A percentile compares a stretch with the other conserved stretches of the same genome.
phyloP scores from a whole-genome alignment of 2,329 filamentous ascomycete species.

The Neonectria sp. region DNA sequence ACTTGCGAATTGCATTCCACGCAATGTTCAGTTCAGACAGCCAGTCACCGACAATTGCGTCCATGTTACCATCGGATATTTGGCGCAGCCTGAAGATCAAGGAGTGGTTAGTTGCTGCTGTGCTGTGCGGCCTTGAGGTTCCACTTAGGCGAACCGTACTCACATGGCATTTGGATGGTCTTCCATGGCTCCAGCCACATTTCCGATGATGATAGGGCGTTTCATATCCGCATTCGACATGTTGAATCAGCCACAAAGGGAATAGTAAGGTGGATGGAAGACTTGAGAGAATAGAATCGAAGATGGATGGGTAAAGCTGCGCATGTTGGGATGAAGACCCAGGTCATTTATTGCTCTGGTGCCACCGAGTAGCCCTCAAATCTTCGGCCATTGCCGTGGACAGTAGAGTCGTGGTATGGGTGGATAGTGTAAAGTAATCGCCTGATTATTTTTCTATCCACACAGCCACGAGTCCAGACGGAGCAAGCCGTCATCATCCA shows the following conservation, averaged over 20 bases:
- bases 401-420: too few species aligned
- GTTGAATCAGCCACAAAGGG: neutral
- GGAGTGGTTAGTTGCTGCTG: too few species aligned
- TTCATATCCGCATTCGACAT: conserved; percentile 3
- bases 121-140: too few species aligned
- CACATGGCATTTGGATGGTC: conserved; percentile 25
- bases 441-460: too few species aligned
- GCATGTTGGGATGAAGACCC: too few species aligned
- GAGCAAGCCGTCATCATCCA: too few species aligned
- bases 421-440: too few species aligned
- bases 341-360: too few species aligned
- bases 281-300: neutral
- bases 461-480: too few species aligned
- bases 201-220: conserved; percentile 25
- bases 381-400: too few species aligned
- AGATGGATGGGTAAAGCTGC: neutral
- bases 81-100: conserved; percentile 8
- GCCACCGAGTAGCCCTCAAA: too few species aligned
- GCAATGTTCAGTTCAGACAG: conserved; percentile 23
- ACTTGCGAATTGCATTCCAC: conserved; percentile 21
- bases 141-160: neutral
- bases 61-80: conserved; percentile 12
- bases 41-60: conserved; percentile 22
- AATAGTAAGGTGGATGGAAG: neutral
- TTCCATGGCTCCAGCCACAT: conserved; percentile 31